A percentile compares a stretch with the other conserved stretches of the same genome.
Conservation (phyloP, 495 filamentous ascomycete genomes). For the Cetradonia linearis region DNA sequence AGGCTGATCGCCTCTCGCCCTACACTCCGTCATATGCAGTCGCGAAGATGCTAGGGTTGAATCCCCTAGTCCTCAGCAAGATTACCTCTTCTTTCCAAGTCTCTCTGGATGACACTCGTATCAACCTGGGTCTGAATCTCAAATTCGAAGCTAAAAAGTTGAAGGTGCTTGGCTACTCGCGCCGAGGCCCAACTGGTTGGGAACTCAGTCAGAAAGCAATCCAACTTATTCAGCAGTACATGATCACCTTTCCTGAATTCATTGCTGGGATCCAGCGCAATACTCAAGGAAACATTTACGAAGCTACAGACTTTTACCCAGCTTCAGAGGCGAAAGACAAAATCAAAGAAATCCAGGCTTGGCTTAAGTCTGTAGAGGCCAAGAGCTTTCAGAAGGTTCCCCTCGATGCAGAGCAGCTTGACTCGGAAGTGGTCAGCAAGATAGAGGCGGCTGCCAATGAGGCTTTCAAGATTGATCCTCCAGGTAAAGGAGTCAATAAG, state of each 20-base stretch:
- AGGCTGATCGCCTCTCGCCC: conserved; percentile 53
- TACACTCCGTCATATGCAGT: conserved; percentile 84
- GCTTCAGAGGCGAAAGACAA: conserved; percentile 52
- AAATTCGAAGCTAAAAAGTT: conserved; percentile 93
- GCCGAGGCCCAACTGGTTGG: conserved; percentile 75
- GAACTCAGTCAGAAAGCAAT: conserved; percentile 86
- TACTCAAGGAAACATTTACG: conserved; percentile 60
- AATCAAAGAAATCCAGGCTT: conserved; percentile 79
- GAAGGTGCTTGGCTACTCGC: conserved; percentile 94
- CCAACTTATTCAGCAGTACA: conserved; percentile 71
- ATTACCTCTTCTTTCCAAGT: conserved; percentile 90
- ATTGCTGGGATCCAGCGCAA: conserved; percentile 75
- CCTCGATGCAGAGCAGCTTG: conserved; percentile 88
- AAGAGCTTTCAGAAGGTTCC: conserved; percentile 90
- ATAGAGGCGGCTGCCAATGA: conserved; percentile 70
- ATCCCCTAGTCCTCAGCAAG: conserved; percentile 83
- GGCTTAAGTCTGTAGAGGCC: conserved; percentile 81
- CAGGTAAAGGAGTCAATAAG: conserved; percentile 34
- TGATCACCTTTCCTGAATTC: conserved; percentile 90
- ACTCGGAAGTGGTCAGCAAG: conserved; percentile 73
- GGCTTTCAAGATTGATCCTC: conserved; percentile 40
- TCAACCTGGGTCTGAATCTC: conserved; percentile 89
- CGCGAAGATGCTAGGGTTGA: conserved; percentile 67
- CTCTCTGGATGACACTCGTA: conserved; percentile 59
- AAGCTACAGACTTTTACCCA: conserved; percentile 79